Percentiles rank a stretch among this genome's conserved stretches.
phyloP scores from a whole-genome alignment of 805 yeast genomes.

The Pichia nanzhaoensis region DNA sequence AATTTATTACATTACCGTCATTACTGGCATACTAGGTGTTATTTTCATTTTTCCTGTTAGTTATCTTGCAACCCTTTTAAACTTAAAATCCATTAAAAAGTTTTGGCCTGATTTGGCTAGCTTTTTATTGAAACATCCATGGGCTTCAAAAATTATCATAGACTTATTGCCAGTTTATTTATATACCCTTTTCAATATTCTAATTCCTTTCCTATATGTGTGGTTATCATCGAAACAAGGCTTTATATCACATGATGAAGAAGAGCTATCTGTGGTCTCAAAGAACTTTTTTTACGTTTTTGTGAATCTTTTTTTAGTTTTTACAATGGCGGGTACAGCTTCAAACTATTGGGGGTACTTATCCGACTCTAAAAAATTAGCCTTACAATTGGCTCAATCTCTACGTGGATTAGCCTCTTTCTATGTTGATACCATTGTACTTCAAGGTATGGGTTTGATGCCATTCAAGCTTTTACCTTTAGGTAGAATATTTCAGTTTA shows the following conservation, averaged over 20 bases:
- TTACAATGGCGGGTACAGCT: conserved; percentile 91
- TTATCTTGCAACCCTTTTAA: conserved; percentile 75
- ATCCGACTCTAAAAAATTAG: conserved; percentile 85
- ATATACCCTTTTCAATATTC: conserved; percentile 75
- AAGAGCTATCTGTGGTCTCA: conserved; percentile 80
- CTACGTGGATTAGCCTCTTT: conserved; percentile 74
- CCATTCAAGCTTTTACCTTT: conserved; percentile 80
- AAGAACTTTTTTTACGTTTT: conserved; percentile 93
- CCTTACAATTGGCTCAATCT: conserved; percentile 78
- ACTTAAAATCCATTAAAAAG: conserved; percentile 67
- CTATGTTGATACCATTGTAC: conserved; percentile 78
- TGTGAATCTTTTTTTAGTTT: conserved; percentile 87
- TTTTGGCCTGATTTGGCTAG: conserved; percentile 81
- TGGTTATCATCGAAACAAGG: conserved; percentile 84
- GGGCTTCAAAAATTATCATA: conserved; percentile 76
- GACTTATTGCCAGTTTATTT: conserved; percentile 88
- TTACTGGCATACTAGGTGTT: conserved; percentile 64
- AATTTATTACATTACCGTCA: conserved; percentile 53
- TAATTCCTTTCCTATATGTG: conserved; percentile 80
- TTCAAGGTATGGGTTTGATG: conserved; percentile 83
- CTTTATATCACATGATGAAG: conserved; percentile 85
- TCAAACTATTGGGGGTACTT: conserved; percentile 71
- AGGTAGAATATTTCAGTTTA: conserved; percentile 72
- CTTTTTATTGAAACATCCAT: conserved; percentile 51
- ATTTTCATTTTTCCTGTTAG: conserved; percentile 78